These are phyloP conservation scores for Coniosporium apollinis DNA, from an alignment of 495 filamentous ascomycete species.

Conservation along the genomic window DNA sequence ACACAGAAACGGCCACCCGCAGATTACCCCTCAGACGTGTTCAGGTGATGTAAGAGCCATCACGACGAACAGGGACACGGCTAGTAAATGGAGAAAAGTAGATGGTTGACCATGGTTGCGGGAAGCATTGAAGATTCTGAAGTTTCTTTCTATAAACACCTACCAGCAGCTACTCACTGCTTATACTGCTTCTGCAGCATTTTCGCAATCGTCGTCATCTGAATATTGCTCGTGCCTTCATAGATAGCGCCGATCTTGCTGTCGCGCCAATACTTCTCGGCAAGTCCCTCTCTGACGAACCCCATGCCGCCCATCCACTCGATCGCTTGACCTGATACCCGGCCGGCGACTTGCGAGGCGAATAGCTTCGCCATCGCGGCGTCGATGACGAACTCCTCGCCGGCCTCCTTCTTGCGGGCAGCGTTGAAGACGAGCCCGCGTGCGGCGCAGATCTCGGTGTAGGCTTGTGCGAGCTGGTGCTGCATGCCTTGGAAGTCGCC, in stretches of 20 bases:
- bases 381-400: constrained; percentile 83
- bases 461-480: constrained; percentile 93
- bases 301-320: constrained; percentile 99
- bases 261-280: constrained; percentile 96
- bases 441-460: constrained; percentile 81
- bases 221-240: constrained; percentile 78
- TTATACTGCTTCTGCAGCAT: constrained; percentile 83
- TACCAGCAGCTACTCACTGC: too few species aligned
- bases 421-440: constrained; percentile 92
- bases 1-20: too few species aligned
- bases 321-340: constrained; percentile 69
- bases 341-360: constrained; percentile 80
- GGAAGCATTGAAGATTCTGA: too few species aligned
- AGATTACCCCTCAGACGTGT: too few species aligned
- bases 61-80: too few species aligned
- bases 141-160: too few species aligned
- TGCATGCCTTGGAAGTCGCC: constrained; percentile 99
- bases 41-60: too few species aligned
- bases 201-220: constrained; percentile 89
- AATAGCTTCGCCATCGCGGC: constrained; percentile 98
- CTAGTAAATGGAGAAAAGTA: too few species aligned
- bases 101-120: too few species aligned
- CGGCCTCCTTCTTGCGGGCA: constrained; percentile 93
- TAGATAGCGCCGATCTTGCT: constrained; percentile 99
- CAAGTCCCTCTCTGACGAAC: constrained; percentile 89